Evolutionary conservation across 768 basidiomycete species (phyloP).

Genomic region (Leccinum uliginosum): DNA sequence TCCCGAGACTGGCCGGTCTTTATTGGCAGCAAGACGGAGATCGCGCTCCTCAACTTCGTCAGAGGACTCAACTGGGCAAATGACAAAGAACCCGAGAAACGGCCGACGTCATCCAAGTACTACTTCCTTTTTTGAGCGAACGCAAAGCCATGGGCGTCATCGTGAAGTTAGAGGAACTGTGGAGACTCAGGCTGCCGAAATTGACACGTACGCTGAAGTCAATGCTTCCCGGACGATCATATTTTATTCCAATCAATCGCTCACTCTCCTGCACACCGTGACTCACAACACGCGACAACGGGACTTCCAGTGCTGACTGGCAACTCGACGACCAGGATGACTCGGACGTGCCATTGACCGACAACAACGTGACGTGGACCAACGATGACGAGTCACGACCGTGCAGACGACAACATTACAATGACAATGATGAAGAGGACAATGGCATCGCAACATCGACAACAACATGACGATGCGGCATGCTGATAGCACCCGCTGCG

Average conservation of each 20-base stretch:
- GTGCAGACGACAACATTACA: too few species aligned
- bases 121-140: conserved; percentile 90
- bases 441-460: too few species aligned
- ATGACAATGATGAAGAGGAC: too few species aligned
- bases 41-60: conserved; percentile 81
- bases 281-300: too few species aligned
- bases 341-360: too few species aligned
- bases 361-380: too few species aligned
- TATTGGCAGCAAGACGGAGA: conserved; percentile 94
- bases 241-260: conserved; percentile 95
- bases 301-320: too few species aligned
- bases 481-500: too few species aligned
- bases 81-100: conserved; percentile 64
- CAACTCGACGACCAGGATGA: too few species aligned
- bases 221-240: conserved; percentile 93
- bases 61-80: conserved; percentile 74
- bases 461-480: too few species aligned
- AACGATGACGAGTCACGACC: too few species aligned
- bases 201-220: conserved; percentile 64
- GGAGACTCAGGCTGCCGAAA: conserved; percentile 54
- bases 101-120: conserved; percentile 70
- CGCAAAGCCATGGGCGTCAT: conserved; percentile 95
- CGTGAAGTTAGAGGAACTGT: conserved; percentile 56
- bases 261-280: too few species aligned
- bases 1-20: conserved; percentile 57